These are phyloP conservation scores for Heliamphora exappendiculata DNA, from an alignment of 148 eudicot genomes.

Conservation along the genomic window DNA sequence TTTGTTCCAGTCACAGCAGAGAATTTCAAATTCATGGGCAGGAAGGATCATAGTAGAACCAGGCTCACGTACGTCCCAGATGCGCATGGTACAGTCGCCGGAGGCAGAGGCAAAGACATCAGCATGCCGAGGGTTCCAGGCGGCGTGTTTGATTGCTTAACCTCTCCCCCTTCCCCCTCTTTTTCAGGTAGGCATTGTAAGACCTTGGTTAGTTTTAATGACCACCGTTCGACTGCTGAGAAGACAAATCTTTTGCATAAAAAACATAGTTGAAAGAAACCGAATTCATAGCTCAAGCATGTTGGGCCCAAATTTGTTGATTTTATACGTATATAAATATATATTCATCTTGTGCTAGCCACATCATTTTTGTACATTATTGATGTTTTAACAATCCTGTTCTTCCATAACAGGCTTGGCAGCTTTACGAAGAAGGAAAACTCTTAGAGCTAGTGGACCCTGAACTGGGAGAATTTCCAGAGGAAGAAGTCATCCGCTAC, in stretches of 20 bases:
- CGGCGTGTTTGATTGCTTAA: slow-evolving; percentile 6
- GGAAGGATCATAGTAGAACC: slow-evolving; percentile 92
- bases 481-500: slow-evolving; percentile 47
- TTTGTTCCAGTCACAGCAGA: slow-evolving; percentile 88
- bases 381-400: neutral
- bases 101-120: slow-evolving; percentile 93
- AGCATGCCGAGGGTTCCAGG: slow-evolving; percentile 88
- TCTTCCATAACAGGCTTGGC: slow-evolving; percentile 62
- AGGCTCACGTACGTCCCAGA: slow-evolving; percentile 96
- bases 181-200: neutral
- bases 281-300: neutral
- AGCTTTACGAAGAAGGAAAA: slow-evolving; percentile 58
- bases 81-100: slow-evolving; percentile 79
- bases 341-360: neutral
- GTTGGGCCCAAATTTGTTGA: neutral
- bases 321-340: too few species aligned
- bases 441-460: slow-evolving; percentile 71
- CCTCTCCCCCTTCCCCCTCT: neutral
- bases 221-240: neutral
- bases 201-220: neutral
- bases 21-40: slow-evolving; percentile 76
- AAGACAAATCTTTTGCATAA: slow-evolving; percentile 8
- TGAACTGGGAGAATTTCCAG: slow-evolving; percentile 53
- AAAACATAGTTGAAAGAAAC: neutral
- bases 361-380: neutral